Evolutionary conservation across 2,329 filamentous ascomycete genomes (phyloP), one percentile per base, ranked within the genome.

Genomic region (Monosporascus sp.): DNA sequence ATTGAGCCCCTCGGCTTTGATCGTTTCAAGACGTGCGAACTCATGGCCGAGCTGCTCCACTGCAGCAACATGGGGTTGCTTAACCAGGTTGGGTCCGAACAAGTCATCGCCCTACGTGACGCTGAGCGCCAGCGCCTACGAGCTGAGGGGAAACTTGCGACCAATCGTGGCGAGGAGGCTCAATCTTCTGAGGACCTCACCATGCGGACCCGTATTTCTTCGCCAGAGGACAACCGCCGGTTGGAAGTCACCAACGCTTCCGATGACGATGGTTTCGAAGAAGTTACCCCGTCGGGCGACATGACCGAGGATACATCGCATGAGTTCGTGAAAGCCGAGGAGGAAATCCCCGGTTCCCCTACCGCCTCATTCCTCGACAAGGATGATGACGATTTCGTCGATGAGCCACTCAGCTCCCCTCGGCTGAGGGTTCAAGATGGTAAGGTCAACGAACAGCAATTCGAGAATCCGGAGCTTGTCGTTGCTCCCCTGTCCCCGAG

Each of bases 11-110:
- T 99, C 9, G 94, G 94, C 2, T 99, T 99, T 67, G 94, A 99
- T 71, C 83, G 94, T 20, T 99, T 99, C 78, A 99, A 99, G 77
- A 97, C 94, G 0, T 99, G 94, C 71, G 94, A 99, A 72, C 79
- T 99, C 55, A 97, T 99, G 94, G 94, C 94, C 1, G 94, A 99
- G 71, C 78, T 99, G 45, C 75, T 99, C 40, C 94, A 99, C 71
- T 99, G 94, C 73, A 97, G 93, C 70, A 99, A 99, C 69, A 99
- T 99, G 94, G 92, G 90, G 6, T 77, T 99, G 37, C 76, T 99
- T 60, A 99, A 99, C 67, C 92, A 97, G 68, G 78, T 84, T 9
- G 94, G 93, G 34, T 92, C 91, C 11, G 92, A 99, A 68, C 86
- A 91, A 59, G 84, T 96, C 59, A 91, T 97, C 55, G 84, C 81